Evolutionary conservation across 805 yeast species (phyloP), one percentile per base, ranked within the genome.

Genomic region (Yarrowia sp.): DNA sequence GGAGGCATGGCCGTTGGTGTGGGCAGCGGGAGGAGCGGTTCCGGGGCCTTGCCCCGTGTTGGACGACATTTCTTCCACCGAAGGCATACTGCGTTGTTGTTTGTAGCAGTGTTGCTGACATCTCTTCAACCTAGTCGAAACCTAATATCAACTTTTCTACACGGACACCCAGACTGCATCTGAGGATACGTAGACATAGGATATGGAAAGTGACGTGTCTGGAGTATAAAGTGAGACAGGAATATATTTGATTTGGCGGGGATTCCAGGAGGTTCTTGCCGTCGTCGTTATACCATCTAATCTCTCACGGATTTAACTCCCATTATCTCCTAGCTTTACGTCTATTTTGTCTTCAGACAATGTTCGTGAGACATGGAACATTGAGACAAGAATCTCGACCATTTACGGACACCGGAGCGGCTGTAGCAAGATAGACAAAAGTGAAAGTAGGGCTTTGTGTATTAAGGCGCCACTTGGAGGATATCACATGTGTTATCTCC

Each of bases 31-130:
- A 8, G 61, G 12, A 4, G 46, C 46, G n/a, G 6, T 6, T 2
- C 61, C 61, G 15, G 61, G 61, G 36, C 46, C 46, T 20, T 39
- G 61, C 36, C 64, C 64, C 50, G 64, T 30, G 39, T 20, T 33
- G 2, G 46, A 20, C 30, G 64, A 20, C 50, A 33, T 58, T 43
- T 58, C 64, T 58, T 58, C 64, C 40, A 58, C 64, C 44, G 64
- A 58, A 15, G 64, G 64, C 64, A 58, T 58, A 50, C 44, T 58
- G 64, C 33, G 49, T 58, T 40, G 50, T 33, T 43, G 49, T 17
- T 33, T 34, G 24, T 9, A 43, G 44, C 64, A 55, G 63, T 42
- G 50, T 58, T 58, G 64, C 64, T 56, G 50, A 58, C 44, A 43
- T 42, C 40, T 58, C 61, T 55, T 55, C 61, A 39, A 55, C 61